A percentile compares a stretch with the other conserved stretches of the same genome.
Conservation (phyloP, 2,329 filamentous ascomycete genomes). For the Claviceps spartinae region DNA sequence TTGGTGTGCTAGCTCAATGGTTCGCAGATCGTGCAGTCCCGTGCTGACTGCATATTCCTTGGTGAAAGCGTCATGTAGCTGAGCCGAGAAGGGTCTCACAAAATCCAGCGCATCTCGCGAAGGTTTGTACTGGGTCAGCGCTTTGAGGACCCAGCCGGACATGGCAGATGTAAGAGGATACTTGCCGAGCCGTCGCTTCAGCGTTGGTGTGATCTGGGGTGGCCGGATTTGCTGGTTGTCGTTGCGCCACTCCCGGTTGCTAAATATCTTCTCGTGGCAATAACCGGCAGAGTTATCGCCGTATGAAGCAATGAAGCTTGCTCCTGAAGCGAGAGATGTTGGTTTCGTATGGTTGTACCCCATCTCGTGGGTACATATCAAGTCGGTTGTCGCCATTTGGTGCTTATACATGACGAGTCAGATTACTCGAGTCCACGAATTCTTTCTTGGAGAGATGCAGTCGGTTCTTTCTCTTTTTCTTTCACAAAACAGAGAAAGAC, state of each 20-base stretch:
- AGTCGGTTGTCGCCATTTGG: neutral
- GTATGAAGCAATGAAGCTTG: neutral
- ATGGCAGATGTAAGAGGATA: slow-evolving; percentile 4
- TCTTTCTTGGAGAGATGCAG: neutral
- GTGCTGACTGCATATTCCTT: neutral
- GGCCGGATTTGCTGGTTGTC: neutral
- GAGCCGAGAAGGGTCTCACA: neutral
- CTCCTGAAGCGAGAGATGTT: neutral
- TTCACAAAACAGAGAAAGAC: neutral
- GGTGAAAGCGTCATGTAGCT: slow-evolving; percentile 1
- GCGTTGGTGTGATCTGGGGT: neutral
- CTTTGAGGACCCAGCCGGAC: neutral
- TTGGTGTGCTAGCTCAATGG: slow-evolving; percentile 3
- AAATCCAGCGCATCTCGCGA: neutral
- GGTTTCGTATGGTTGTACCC: neutral
- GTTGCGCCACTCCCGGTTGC: neutral
- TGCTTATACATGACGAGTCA: neutral
- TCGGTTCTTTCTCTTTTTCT: neutral
- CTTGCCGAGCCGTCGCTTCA: neutral
- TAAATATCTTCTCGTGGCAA: neutral
- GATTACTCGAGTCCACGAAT: neutral
- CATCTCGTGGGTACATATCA: neutral
- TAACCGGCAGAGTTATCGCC: too few relatives aligned
- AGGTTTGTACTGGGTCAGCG: neutral
- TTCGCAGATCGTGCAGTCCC: slow-evolving; percentile 2